Conservation (phyloP, 805 yeast species). For the Wickerhamiella vanderwaltii region DNA sequence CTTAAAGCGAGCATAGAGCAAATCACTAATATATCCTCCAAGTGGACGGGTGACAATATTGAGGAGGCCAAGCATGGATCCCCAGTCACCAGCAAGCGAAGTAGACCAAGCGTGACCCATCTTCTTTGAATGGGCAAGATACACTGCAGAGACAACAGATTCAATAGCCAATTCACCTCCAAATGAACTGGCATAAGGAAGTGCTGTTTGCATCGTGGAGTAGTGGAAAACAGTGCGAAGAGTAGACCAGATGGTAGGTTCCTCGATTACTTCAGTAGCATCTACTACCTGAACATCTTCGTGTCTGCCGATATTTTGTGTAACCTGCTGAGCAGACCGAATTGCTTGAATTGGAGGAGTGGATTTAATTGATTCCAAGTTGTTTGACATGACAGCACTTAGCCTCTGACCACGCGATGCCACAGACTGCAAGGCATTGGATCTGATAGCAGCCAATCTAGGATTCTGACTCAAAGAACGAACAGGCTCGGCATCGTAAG, state of each 20-base stretch:
- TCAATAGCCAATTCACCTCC: constrained; percentile 19
- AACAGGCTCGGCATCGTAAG: not conserved
- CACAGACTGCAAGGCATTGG: not conserved
- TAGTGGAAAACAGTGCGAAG: constrained; percentile 12
- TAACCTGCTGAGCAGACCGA: not conserved
- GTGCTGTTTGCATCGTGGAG: constrained; percentile 13
- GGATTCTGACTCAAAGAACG: not conserved
- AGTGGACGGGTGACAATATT: constrained; percentile 16
- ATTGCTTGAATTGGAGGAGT: not conserved
- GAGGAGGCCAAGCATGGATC: constrained; percentile 16
- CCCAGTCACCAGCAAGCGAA: constrained; percentile 16
- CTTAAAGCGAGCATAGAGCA: constrained; percentile 23
- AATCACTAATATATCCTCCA: constrained; percentile 21
- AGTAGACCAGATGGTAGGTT: constrained; percentile 10
- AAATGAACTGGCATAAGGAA: constrained; percentile 15
- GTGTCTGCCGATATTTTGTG: not conserved
- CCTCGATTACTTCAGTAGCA: constrained; percentile 10
- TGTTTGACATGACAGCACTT: not conserved
- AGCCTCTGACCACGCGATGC: not conserved
- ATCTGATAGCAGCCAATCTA: too few relatives aligned
- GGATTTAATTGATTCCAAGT: not conserved
- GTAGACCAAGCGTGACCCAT: constrained; percentile 12
- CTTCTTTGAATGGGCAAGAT: constrained; percentile 14
- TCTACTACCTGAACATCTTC: constrained; percentile 12
- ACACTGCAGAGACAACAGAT: constrained; percentile 13